Base-by-base conservation (phyloP, 345 rosid genomes). In the Noccaea caerulescens region DNA sequence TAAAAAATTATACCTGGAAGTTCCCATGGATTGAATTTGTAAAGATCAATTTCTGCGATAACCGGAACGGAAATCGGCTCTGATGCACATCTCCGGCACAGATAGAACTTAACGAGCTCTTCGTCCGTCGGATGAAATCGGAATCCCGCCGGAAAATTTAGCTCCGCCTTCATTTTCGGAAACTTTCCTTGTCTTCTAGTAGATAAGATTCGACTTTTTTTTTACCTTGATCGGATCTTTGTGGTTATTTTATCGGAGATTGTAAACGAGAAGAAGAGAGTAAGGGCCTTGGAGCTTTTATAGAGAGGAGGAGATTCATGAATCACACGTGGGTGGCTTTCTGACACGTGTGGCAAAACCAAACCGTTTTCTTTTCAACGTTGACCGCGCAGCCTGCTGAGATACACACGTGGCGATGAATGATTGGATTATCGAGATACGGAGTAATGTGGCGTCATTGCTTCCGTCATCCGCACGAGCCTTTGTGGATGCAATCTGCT, bases 61-160 rank as follows among this genome's bases (percentile, higher is more conserved):
- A 90, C 84, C 2, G 98, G 89, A 72, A 80, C 96, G 12, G 77
- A 10, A 53, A 90, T 82, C 8, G 83, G 77, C 33, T 78, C 82
- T 0, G 84, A 80, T 1, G 82, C 83, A 27, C 97, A 90, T 81
- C 85, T 93, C 79, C 86, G 79, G 33, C 86, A 65, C 58, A 93
- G 76, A 59, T 93, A 93, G 56, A 84, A 88, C 71, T 79, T 86
- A 55, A 93, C 97, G 32, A 93, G 71, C 78, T 93, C 98, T 9
- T 88, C 96, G 55, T 93, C 98, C 3, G 98, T 93, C 1, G 98
- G 98, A 52, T 93, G 97, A 58, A 93, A 93, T 82, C 98, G 82
- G 82, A 93, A 90, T 34, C 98, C 98, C 0, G 97, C 78, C 42
- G 98, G 98, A 42, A 93, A 76, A 47, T 84, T 82, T 5, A 93